These are phyloP conservation scores for Sclerotinia trifoliorum DNA, from an alignment of 2,329 filamentous ascomycete genomes.

Conservation along the genomic window DNA sequence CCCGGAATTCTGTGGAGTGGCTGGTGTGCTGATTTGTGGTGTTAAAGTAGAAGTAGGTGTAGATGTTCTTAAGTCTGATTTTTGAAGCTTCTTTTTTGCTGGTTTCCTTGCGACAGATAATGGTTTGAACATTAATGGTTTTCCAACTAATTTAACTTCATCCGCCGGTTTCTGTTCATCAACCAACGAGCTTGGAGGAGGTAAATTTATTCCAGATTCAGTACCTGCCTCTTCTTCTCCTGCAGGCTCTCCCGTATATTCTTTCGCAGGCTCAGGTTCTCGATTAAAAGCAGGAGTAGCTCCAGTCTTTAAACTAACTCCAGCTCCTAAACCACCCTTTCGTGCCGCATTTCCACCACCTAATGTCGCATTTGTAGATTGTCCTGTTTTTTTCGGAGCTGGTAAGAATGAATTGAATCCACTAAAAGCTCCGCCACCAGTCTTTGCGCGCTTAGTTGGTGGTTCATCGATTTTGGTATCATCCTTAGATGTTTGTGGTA, in stretches of 20 bases:
- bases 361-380: slow-evolving; percentile 44
- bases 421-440: slow-evolving; percentile 63
- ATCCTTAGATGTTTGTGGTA: slow-evolving; percentile 55
- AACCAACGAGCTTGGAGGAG: slow-evolving; percentile 51
- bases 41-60: slow-evolving; percentile 28
- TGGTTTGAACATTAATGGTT: slow-evolving; percentile 84
- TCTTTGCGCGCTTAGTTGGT: slow-evolving; percentile 69
- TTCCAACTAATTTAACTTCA: slow-evolving; percentile 69
- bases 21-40: slow-evolving; percentile 29
- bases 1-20: slow-evolving; percentile 16
- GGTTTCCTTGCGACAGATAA: slow-evolving; percentile 78
- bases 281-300: slow-evolving; percentile 79
- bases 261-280: slow-evolving; percentile 42
- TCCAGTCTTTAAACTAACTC: slow-evolving; percentile 78
- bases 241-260: slow-evolving; percentile 28
- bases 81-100: slow-evolving; percentile 59
- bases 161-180: slow-evolving; percentile 56
- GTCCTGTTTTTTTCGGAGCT: slow-evolving; percentile 64
- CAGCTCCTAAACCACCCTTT: slow-evolving; percentile 45
- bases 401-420: slow-evolving; percentile 87
- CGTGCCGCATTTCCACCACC: slow-evolving; percentile 33
- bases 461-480: slow-evolving; percentile 49
- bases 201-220: slow-evolving; percentile 40
- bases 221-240: slow-evolving; percentile 33
- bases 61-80: slow-evolving; percentile 28